Conservation (phyloP, 2,329 filamentous ascomycete species). For the Paracorniculantispora psalliotae region DNA sequence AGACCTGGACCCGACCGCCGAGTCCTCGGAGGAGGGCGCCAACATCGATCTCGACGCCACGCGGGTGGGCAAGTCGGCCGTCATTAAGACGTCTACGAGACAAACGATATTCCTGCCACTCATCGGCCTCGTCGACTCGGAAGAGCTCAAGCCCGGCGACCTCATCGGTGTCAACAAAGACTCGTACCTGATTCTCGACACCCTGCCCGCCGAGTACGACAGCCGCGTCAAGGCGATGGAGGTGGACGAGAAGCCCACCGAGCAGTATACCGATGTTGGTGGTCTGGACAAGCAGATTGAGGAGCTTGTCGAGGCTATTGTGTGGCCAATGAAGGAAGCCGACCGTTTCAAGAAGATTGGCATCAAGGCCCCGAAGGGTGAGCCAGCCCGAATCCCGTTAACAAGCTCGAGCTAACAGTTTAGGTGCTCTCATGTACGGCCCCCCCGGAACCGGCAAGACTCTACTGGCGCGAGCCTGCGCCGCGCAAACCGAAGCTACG, state of each 20-base stretch:
- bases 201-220: conserved; percentile 94
- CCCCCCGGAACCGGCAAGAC: conserved; percentile 89
- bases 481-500: conserved; percentile 94
- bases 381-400: conserved; percentile 62
- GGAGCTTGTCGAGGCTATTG: conserved; percentile 95
- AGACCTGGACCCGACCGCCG: conserved; percentile 91
- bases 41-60: conserved; percentile 98
- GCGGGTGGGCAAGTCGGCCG: conserved; percentile 92
- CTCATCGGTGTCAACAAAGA: conserved; percentile 99
- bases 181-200: conserved; percentile 95
- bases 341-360: conserved; percentile 99
- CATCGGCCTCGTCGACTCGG: conserved; percentile 93
- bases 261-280: conserved; percentile 98
- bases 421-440: conserved; percentile 97
- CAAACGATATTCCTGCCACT: conserved; percentile 98
- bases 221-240: conserved; percentile 99
- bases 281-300: conserved; percentile 98
- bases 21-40: conserved; percentile 94
- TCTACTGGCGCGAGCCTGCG: conserved; percentile 88
- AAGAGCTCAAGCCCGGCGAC: conserved; percentile 91
- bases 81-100: conserved; percentile 97
- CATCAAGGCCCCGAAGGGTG: conserved; percentile 98
- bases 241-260: conserved; percentile 98
- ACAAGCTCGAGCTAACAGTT: conserved; percentile 55
- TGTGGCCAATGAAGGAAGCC: conserved; percentile 99